Base-by-base conservation (phyloP, 2,329 filamentous ascomycete genomes). In the Thelonectria rubi region DNA sequence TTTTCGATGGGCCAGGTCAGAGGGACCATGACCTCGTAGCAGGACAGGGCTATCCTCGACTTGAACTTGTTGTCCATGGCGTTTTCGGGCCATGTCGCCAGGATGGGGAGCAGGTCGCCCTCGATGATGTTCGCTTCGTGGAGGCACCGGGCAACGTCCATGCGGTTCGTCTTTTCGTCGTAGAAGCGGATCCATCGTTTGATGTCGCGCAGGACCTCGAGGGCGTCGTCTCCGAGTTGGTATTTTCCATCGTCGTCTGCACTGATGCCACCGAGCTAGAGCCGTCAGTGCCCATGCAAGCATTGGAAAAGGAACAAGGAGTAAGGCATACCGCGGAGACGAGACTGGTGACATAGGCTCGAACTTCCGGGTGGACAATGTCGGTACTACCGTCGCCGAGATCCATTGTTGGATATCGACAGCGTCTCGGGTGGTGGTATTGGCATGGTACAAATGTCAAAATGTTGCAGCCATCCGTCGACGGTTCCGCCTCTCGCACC, bases 141-240 rank as follows among this genome's bases (percentile, higher is more conserved):
- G 68, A 98, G 83, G 76, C 93, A 97, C 78, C 95, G 86, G 63
- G 94, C 94, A 62, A 99, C 95, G 74, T 99, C 95, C 83, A 97
- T 91, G 68, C 94, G 90, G 75, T 97, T 96, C 66, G 90, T 88
- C 76, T 96, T 96, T 75, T 97, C 92, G 76, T 97, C 94, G 82
- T 95, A 95, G 65, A 97, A 88, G 69, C 93, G 93, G 68, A 99
- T 85, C 95, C 95, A 99, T 86, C 91, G 90, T 74, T 95, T 94
- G 56, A 99, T 84, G 78, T 99, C 95, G 65, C 94, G 93, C 59
- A 99, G 83, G 73, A 94, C 95, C 60, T 95, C 92, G 62, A 97
- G 82, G 12, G 94, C 94, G 74, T 97, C 94, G 77, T 98, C 94
- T 77, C 95, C 95, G 37, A 98, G 88, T 45, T 92, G 85, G 76